These are phyloP conservation scores for Eucalyptus tenuipes DNA, from an alignment of 345 rosid species.

Conservation along the genomic window DNA sequence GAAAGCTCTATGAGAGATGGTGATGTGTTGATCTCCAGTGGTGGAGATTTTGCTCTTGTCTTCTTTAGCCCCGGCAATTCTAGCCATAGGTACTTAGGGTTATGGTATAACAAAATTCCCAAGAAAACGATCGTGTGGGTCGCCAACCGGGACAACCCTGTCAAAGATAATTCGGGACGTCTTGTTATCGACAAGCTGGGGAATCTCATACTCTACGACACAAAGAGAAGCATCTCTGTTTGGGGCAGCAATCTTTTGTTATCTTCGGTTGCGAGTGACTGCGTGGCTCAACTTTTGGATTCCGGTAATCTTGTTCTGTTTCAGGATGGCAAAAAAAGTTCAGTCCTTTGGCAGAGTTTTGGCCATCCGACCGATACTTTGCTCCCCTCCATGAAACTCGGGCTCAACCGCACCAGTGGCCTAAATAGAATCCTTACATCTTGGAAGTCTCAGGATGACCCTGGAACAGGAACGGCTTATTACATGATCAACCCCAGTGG, in stretches of 20 bases:
- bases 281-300: slow-evolving; percentile 12
- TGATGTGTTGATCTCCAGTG: not conserved
- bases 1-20: not conserved
- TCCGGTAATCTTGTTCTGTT: slow-evolving; percentile 18
- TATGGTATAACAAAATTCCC: not conserved
- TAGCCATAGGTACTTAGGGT: not conserved
- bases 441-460: slow-evolving; percentile 13
- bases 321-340: not conserved
- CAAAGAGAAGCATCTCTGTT: not conserved
- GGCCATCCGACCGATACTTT: slow-evolving; percentile 22
- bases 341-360: slow-evolving; percentile 15
- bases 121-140: slow-evolving; percentile 13
- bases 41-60: not conserved
- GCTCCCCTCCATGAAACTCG: slow-evolving; percentile 21
- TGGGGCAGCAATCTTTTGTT: not conserved
- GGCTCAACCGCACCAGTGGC: not conserved
- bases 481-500: slow-evolving; percentile 7
- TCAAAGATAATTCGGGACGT: slow-evolving; percentile 1
- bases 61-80: not conserved
- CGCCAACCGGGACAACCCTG: slow-evolving; percentile 19
- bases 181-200: not conserved
- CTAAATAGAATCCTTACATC: slow-evolving; percentile 4
- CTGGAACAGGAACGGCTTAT: slow-evolving; percentile 2
- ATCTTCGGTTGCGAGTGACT: not conserved
- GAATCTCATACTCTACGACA: not conserved